Conservation (phyloP, 2,329 filamentous ascomycete genomes). For the Fusarium mangiferae region DNA sequence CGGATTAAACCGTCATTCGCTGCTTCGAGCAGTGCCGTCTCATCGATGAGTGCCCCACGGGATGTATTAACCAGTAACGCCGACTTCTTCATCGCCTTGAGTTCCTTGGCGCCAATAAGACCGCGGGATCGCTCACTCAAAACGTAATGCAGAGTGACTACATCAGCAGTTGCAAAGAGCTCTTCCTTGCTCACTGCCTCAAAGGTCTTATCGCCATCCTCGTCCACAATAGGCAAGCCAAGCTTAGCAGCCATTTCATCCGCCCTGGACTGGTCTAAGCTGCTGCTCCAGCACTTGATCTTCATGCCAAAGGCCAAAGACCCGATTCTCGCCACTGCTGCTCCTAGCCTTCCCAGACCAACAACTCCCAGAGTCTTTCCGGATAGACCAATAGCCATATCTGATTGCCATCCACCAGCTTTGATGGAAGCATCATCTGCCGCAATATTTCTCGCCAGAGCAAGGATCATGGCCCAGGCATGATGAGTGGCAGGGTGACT, state of each 20-base stretch:
- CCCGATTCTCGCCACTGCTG: not conserved
- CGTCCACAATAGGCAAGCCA: not conserved
- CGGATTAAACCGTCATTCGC: not conserved
- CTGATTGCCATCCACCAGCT: not conserved
- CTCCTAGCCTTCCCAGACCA: not conserved
- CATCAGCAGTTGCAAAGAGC: not conserved
- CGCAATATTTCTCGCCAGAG: not conserved
- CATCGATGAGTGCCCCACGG: not conserved
- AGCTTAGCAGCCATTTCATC: constrained; percentile 40
- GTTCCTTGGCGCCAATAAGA: not conserved
- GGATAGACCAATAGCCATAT: not conserved
- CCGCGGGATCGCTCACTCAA: not conserved
- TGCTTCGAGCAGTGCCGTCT: not conserved
- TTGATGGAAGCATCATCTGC: not conserved
- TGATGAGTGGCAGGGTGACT: not conserved
- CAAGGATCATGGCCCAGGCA: not conserved
- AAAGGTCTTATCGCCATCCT: not conserved
- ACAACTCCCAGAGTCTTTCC: not conserved
- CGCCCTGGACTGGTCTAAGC: constrained; percentile 53
- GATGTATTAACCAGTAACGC: constrained; percentile 1
- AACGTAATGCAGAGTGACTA: constrained; percentile 6
- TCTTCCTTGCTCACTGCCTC: constrained; percentile 4
- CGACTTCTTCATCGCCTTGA: not conserved
- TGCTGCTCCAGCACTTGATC: not conserved
- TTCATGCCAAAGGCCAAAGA: not conserved